These are phyloP conservation scores for Coniosporium uncinatum DNA, from an alignment of 2,329 filamentous ascomycete species.

Conservation along the genomic window DNA sequence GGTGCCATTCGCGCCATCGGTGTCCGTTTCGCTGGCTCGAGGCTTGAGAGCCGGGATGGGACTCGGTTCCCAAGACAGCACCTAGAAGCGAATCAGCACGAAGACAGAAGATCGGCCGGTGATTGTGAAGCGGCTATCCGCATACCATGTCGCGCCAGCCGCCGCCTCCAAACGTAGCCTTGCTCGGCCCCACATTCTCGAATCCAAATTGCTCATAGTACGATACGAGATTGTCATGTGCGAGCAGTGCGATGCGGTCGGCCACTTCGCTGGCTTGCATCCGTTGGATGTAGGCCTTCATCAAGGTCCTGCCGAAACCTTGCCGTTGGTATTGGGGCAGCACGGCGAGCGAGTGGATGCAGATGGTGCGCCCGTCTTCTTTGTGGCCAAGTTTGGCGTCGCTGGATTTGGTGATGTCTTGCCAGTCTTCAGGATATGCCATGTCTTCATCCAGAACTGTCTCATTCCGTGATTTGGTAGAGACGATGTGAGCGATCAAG, in stretches of 20 bases:
- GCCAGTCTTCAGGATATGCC: slow-evolving; percentile 65
- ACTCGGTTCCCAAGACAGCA: too few species aligned
- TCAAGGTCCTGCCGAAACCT: slow-evolving; percentile 66
- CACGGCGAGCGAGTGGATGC: slow-evolving; percentile 78
- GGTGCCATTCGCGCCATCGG: too few species aligned
- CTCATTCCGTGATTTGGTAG: slow-evolving; percentile 60
- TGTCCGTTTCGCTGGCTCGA: too few species aligned
- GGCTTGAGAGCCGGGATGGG: too few species aligned
- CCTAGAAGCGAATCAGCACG: too few species aligned
- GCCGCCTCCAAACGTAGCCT: slow-evolving; percentile 69
- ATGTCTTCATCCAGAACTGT: slow-evolving; percentile 73
- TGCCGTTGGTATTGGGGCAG: slow-evolving; percentile 67
- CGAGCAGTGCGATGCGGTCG: slow-evolving; percentile 70
- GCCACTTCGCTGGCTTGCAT: slow-evolving; percentile 66
- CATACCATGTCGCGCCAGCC: slow-evolving; percentile 86
- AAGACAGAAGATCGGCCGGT: too few species aligned
- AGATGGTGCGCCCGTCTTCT: slow-evolving; percentile 68
- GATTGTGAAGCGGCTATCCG: too few species aligned
- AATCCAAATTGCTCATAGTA: slow-evolving; percentile 81
- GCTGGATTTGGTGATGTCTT: slow-evolving; percentile 15
- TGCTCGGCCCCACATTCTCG: slow-evolving; percentile 59
- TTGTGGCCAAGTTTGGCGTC: slow-evolving; percentile 55
- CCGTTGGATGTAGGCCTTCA: slow-evolving; percentile 73
- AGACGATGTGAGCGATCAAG: slow-evolving; percentile 73
- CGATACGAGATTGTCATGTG: slow-evolving; percentile 64